A percentile compares a stretch with the other conserved stretches of the same genome.
Evolutionary conservation across 371 early-diverging fungal genomes (phyloP).

Genomic region (Lichtheimia hyalospora): DNA sequence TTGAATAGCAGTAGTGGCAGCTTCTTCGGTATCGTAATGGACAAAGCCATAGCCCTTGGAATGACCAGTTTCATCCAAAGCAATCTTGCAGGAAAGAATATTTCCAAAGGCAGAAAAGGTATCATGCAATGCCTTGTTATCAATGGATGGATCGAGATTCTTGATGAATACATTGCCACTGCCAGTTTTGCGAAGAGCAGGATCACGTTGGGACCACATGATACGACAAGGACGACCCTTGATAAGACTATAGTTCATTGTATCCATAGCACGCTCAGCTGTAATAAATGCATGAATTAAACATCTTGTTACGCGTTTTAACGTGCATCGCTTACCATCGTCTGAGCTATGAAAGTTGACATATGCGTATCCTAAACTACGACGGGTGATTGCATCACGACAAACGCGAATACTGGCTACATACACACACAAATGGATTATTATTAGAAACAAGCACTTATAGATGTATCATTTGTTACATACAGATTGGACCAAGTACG

Average conservation of each 20-base stretch:
- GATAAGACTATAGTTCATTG: conserved; percentile 92
- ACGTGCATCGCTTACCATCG: conserved; percentile 51
- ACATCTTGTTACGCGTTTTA: not conserved
- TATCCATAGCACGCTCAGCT: conserved; percentile 90
- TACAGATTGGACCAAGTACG: conserved; percentile 72
- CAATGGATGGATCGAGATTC: conserved; percentile 95
- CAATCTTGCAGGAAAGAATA: conserved; percentile 94
- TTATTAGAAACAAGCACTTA: too few species aligned
- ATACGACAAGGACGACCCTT: conserved; percentile 95
- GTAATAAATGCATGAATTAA: not conserved
- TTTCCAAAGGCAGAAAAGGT: conserved; percentile 94
- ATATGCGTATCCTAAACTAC: conserved; percentile 96
- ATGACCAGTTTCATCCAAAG: conserved; percentile 69
- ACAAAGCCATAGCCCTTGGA: conserved; percentile 97
- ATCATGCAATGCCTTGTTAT: conserved; percentile 95
- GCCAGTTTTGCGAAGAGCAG: conserved; percentile 88
- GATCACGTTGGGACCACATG: conserved; percentile 99
- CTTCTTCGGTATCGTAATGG: conserved; percentile 88
- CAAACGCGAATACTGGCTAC: conserved; percentile 97
- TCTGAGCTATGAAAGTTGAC: conserved; percentile 87
- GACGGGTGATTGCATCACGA: conserved; percentile 95
- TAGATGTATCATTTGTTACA: too few species aligned
- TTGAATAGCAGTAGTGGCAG: conserved; percentile 87
- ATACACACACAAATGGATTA: too few species aligned
- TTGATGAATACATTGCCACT: conserved; percentile 99